Conservation (phyloP, 208 protist species). For the Perkinsela sp. region DNA sequence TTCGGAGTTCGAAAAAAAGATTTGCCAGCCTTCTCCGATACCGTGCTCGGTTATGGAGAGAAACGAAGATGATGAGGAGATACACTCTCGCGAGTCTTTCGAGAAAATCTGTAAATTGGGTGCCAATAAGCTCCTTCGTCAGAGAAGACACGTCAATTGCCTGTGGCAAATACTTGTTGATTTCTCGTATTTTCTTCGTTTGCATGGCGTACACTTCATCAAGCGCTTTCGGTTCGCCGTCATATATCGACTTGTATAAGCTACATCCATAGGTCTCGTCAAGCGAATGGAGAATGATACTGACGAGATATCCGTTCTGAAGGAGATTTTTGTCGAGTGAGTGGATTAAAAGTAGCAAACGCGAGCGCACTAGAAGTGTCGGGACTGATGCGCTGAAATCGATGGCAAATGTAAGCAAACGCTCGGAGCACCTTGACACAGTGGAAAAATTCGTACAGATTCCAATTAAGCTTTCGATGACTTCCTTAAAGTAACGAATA, state of each 20-base stretch:
- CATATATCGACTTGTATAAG: background rate
- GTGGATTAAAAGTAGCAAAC: background rate
- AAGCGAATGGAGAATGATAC: background rate
- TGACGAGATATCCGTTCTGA: background rate
- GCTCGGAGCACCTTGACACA: background rate
- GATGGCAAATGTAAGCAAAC: background rate
- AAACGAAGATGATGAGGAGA: background rate
- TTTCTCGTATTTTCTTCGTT: background rate
- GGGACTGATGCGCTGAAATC: background rate
- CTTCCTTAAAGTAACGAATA: background rate
- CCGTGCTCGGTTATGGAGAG: slow-evolving; percentile 4
- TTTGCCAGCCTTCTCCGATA: slow-evolving; percentile 1
- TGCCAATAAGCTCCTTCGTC: background rate
- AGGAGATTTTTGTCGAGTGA: background rate
- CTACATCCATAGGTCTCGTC: background rate
- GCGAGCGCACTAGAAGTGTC: background rate
- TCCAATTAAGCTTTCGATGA: background rate
- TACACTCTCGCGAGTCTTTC: background rate
- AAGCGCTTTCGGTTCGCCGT: background rate
- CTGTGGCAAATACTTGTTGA: background rate
- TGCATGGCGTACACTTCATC: background rate
- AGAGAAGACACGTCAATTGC: background rate
- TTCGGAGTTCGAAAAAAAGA: slow-evolving; percentile 1
- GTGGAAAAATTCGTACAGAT: background rate
- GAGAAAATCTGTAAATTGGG: background rate